These are phyloP conservation scores for Nelumbo lutea DNA, from an alignment of 164 flowering plant genomes.

Conservation along the genomic window DNA sequence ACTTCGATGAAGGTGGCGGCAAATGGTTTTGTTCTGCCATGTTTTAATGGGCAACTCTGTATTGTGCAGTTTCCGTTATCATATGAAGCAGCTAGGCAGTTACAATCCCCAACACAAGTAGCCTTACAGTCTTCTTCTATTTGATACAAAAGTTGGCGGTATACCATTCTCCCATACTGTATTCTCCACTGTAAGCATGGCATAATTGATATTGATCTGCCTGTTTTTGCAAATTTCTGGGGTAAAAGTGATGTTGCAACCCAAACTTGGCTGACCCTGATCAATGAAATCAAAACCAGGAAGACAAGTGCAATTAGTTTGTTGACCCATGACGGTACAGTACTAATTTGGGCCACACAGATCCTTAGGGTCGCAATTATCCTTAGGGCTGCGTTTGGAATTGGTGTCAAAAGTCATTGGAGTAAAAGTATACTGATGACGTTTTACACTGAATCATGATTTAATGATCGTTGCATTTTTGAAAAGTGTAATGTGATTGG, in stretches of 20 bases:
- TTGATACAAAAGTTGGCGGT: not conserved
- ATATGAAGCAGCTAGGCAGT: not conserved
- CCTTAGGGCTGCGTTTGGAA: not conserved
- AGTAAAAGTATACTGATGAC: too few species aligned
- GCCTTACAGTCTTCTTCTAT: not conserved
- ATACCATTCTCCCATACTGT: not conserved
- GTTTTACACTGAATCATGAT: too few species aligned
- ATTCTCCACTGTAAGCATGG: not conserved
- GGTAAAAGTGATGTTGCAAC: constrained; percentile 8
- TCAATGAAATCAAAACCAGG: constrained; percentile 12
- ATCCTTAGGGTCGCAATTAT: not conserved
- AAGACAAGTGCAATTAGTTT: constrained; percentile 9
- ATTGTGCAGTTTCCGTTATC: too few species aligned
- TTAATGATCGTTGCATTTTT: too few species aligned
- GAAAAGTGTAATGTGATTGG: too few species aligned
- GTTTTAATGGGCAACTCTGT: too few species aligned
- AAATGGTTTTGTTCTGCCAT: too few species aligned
- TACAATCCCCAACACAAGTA: not conserved
- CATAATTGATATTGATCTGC: not conserved
- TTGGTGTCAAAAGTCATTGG: too few species aligned
- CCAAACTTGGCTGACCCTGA: not conserved
- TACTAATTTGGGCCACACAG: constrained; percentile 11
- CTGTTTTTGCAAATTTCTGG: constrained; percentile 3
- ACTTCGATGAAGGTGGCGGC: too few species aligned
- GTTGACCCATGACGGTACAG: not conserved